Evolutionary conservation across 768 basidiomycete species (phyloP), one percentile per base, ranked within the genome.

Genomic region (Tremella fuciformis): DNA sequence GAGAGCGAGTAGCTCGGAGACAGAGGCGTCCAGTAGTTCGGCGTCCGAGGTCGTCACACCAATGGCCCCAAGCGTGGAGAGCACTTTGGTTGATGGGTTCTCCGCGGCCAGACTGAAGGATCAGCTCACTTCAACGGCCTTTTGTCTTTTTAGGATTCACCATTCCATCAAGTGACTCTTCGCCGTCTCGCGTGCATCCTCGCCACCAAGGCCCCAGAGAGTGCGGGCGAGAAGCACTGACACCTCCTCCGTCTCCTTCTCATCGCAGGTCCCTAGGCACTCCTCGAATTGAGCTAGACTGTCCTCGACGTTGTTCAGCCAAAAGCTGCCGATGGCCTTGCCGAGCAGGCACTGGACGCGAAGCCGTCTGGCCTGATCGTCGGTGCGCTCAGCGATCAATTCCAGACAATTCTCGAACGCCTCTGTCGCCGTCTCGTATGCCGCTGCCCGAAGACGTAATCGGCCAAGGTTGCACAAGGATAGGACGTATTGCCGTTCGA

Each of bases 11-110:
- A 94, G 83, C 73, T 96, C 91, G 0, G 88, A 86, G 13, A 93
- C 78, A 0, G 91, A 88, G 1, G 91, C 92, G 72, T 93, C 89
- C 22, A 92, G 81, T 18, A 96, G 81, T 37, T 81, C 82, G 34
- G 87, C 85, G 66, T 94, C 91, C 34, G 59, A 58, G 7, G 69
- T 71, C 15, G 92, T 77, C 55, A 91, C 85, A 11, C 89, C 91
- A 84, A 96, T 91, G n/a, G 88, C 88, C 0, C 88, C 88, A 1
- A 97, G 82, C 0, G 86, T 83, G 47, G 87, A 88, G 74, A 94
- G 88, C 1, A 89, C 90, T 54, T 83, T 80, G 50, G 91, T 73
- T 69, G 92, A 89, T 60, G 87, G 87, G 0, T 86, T 82, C 71
- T 94, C 88, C 22, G 81, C 76, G 0, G 86, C 81, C 63, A 96